Base-by-base conservation (phyloP, 768 basidiomycete genomes). In the Leccinellum albellum region DNA sequence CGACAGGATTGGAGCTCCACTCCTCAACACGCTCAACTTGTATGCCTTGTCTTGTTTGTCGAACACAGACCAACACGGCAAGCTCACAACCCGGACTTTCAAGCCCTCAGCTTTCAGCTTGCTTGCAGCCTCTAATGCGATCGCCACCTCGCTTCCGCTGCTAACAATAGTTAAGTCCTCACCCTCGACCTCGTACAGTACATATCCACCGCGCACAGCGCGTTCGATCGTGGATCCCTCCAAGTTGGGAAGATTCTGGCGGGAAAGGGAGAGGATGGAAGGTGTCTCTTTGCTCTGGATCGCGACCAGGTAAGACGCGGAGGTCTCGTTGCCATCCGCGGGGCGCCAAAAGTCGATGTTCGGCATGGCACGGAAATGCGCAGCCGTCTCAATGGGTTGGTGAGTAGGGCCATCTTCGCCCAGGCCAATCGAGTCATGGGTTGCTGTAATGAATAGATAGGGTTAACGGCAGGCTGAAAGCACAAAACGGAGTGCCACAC, bases 241-340 rank as follows among this genome's bases (percentile, higher is more conserved):
- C 58, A 98, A 86, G 70, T 97, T 94, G 51, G 94, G 94, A 35
- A 98, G 82, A 78, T 93, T 94, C 77, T 96, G 91, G 42, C 91
- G 85, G 53, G 92, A 91, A 55, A 91, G 82, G 4, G 86, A 87
- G 56, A 93, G 77, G 63, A 95, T 80, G 24, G 93, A 94, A 28
- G 94, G 94, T 2, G 91, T 95, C 65, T 78, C 74, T 60, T 74
- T 82, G 59, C 91, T 86, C 61, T 81, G 79, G 64, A 98, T 73
- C 47, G 94, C 89, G 56, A 87, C 83, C 58, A 83, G 72, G 79
- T 97, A 97, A 17, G 94, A 83, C 21, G 94, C 94, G 21, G 91
- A 94, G n/a, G 92, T 94, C 79, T 98, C 95, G 72, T 97, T 96
- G 32, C 95, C 94, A 70, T 97, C 94, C 26, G 94, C 92, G 6